Evolutionary conservation across 108 stramenopile species (phyloP).

Genomic region (Cyclotella sp.): DNA sequence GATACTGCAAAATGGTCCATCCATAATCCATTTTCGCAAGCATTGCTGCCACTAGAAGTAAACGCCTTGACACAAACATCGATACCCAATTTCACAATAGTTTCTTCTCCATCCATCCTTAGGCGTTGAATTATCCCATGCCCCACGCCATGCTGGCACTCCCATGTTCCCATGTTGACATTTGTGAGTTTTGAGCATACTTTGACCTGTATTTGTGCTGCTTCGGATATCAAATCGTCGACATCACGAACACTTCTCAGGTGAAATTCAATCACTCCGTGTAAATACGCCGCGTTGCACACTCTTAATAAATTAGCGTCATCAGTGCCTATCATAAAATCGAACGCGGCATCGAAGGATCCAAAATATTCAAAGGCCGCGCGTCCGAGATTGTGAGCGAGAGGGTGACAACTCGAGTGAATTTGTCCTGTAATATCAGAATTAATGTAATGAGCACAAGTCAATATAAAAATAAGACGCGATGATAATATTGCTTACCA

Average conservation of each 20-base stretch:
- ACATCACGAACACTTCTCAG: conserved; percentile 6
- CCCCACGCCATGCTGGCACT: conserved; percentile 43
- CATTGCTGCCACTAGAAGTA: background rate
- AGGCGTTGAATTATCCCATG: conserved; percentile 33
- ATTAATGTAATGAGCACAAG: too few relatives aligned
- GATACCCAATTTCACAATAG: conserved; percentile 15
- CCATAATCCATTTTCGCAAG: conserved; percentile 42
- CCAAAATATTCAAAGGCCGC: conserved; percentile 31
- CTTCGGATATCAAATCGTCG: conserved; percentile 6
- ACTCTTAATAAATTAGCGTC: conserved; percentile 30
- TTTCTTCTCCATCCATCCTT: conserved; percentile 17
- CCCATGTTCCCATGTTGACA: conserved; percentile 32
- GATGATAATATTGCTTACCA: background rate
- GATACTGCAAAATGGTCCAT: conserved; percentile 41
- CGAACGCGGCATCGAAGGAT: conserved; percentile 23
- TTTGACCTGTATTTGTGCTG: conserved; percentile 20
- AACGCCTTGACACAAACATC: conserved; percentile 1
- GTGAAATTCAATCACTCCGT: conserved; percentile 40
- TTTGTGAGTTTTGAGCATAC: conserved; percentile 23
- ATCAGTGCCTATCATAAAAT: conserved; percentile 24
- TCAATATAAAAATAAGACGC: too few relatives aligned
- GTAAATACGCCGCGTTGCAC: conserved; percentile 45
- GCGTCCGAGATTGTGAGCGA: conserved; percentile 28
- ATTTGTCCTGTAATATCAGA: background rate
- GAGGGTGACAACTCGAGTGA: conserved; percentile 23